Evolutionary conservation across 352 stramenopile genomes (phyloP).

Genomic region (Phytopythium montanum): DNA sequence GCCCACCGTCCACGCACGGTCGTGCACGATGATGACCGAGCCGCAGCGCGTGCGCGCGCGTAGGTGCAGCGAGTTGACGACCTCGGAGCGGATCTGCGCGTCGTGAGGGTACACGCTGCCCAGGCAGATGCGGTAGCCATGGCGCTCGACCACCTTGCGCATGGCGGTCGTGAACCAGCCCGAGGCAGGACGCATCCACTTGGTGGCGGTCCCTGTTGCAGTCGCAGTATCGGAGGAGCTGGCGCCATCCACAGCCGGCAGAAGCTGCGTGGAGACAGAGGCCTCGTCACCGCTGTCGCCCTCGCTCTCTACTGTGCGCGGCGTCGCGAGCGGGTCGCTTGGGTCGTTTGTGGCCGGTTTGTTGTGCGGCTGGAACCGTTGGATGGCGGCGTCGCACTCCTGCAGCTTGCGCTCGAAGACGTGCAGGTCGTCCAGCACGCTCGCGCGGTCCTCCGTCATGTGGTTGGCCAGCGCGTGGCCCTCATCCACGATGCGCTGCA

Average conservation of each 20-base stretch:
- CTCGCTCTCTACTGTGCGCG: conserved; percentile 12
- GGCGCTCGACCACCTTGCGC: conserved; percentile 57
- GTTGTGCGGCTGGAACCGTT: conserved; percentile 28
- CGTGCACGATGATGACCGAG: conserved; percentile 83
- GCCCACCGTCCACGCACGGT: conserved; percentile 75
- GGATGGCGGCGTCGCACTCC: conserved; percentile 69
- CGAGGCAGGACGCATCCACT: conserved; percentile 80
- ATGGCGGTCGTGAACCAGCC: conserved; percentile 85
- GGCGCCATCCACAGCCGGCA: conserved; percentile 4
- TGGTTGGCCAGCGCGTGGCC: conserved; percentile 79
- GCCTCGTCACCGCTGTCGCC: conserved; percentile 1
- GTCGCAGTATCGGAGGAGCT: too few species aligned
- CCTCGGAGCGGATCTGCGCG: conserved; percentile 73
- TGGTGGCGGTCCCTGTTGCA: conserved; percentile 9
- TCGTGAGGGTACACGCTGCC: conserved; percentile 86
- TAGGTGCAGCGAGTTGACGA: conserved; percentile 63
- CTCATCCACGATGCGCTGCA: conserved; percentile 75
- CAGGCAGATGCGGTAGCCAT: conserved; percentile 85
- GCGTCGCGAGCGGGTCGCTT: not conserved
- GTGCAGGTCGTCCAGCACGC: conserved; percentile 72
- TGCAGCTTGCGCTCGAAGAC: conserved; percentile 82
- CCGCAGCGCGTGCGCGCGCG: conserved; percentile 49
- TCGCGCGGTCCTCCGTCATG: conserved; percentile 75
- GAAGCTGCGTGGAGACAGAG: conserved; percentile 13
- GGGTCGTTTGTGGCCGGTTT: conserved; percentile 1